Evolutionary conservation across 306 rosid species (phyloP).

Genomic region (Citrullus mucosospermus): DNA sequence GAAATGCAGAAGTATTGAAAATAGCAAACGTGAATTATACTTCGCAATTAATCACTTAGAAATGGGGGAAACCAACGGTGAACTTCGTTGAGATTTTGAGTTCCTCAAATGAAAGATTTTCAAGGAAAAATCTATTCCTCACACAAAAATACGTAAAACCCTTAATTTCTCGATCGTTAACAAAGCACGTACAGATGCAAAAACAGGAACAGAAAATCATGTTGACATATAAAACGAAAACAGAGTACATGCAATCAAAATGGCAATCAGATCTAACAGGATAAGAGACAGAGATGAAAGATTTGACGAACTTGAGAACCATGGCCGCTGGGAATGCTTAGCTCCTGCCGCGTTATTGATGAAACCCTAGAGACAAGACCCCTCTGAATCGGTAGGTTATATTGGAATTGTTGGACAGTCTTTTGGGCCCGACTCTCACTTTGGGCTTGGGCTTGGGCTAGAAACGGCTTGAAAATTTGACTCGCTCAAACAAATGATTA

Average conservation of each 20-base stretch:
- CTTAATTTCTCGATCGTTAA: neutral
- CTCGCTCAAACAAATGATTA: too few relatives aligned
- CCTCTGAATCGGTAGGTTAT: neutral
- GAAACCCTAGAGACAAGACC: conserved; percentile 2
- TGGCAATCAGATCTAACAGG: neutral
- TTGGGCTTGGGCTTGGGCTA: neutral
- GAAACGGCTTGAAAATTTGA: too few relatives aligned
- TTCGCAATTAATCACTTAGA: too few relatives aligned
- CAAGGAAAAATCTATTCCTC: neutral
- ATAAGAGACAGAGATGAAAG: neutral
- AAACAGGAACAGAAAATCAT: neutral
- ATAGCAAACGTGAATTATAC: too few relatives aligned
- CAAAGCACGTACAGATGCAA: neutral
- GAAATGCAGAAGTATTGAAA: too few relatives aligned
- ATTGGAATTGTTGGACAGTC: neutral
- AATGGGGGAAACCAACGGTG: too few relatives aligned
- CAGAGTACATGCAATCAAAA: neutral
- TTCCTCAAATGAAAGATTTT: neutral
- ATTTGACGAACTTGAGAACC: conserved; percentile 57
- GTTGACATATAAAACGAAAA: neutral
- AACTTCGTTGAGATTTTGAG: too few relatives aligned
- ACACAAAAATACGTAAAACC: neutral
- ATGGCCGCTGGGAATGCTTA: conserved; percentile 26
- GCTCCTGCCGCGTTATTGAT: neutral
- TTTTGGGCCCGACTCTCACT: neutral